Evolutionary conservation across 345 rosid species (phyloP), one percentile per base, ranked within the genome.

Genomic region (Hibiscus trionum): DNA sequence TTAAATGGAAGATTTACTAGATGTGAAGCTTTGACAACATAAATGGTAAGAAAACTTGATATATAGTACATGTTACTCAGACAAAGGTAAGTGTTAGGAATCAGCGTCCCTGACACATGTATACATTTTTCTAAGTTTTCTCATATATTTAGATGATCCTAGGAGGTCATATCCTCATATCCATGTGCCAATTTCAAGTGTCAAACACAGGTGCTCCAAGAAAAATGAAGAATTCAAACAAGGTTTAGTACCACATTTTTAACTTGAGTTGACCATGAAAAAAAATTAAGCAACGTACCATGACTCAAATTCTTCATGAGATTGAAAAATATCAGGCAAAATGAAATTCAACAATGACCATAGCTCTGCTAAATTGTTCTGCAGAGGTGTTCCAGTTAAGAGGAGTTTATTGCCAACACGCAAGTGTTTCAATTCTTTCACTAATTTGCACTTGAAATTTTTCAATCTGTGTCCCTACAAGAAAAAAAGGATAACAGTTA

Each of bases 341-440:
- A 95, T 88, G 80, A 95, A 95, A 80, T 95, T 87, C 80, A 95
- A 73, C 83, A 95, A 76, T n/a, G 99, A 88, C 98, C 99, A 95
- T 66, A 95, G 96, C 90, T 95, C 99, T 1, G 97, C 86, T 75
- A 92, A 73, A 79, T 95, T 95, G 80, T 95, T 95, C 72, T 95
- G 99, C 79, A 95, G 81, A 72, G 99, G 99, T 4, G 99, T 95
- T 68, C 99, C 99, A 47, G 97, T 95, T 53, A 95, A 78, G 63
- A 95, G 83, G 77, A 95, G 98, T 77, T 90, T 95, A 82, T 95
- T 95, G 19, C 82, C 98, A 74, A 79, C 71, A 35, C 24, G 81
- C 70, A 95, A 26, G 63, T 70, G 33, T 71, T 81, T 85, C 77
- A 95, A 75, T 77, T 92, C 91, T 82, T 80, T 85, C 73, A 90